A percentile compares a stretch with the other conserved stretches of the same genome.
phyloP scores from a whole-genome alignment of 2,329 filamentous ascomycete species.

The Coniochaeta sp. region DNA sequence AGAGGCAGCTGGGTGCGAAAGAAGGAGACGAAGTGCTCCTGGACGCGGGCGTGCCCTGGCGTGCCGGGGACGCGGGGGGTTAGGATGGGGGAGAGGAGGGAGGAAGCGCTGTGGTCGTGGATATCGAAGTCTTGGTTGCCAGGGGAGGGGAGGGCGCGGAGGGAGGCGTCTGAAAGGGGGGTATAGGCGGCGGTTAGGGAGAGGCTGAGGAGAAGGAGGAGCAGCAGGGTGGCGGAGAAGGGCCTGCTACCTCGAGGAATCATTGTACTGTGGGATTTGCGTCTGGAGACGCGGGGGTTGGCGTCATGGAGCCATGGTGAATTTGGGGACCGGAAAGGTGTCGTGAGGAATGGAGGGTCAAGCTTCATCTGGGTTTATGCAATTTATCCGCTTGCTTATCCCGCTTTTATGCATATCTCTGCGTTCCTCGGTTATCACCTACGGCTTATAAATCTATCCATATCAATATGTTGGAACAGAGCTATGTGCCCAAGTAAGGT shows the following conservation, averaged over 20 bases:
- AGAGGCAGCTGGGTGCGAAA: conserved; percentile 66
- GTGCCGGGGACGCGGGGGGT: conserved; percentile 85
- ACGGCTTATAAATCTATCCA: not conserved
- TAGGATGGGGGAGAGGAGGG: conserved; percentile 78
- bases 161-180: conserved; percentile 65
- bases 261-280: not conserved
- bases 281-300: not conserved
- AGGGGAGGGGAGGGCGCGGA: conserved; percentile 60
- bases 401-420: not conserved
- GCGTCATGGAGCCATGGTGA: not conserved
- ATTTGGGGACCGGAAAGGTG: not conserved
- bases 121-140: conserved; percentile 74
- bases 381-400: not conserved
- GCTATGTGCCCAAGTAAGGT: no score
- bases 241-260: not conserved
- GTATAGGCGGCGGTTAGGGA: conserved; percentile 28
- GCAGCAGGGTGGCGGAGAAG: no score
- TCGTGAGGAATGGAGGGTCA: not conserved
- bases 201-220: not conserved
- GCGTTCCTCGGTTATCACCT: not conserved
- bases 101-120: conserved; percentile 48
- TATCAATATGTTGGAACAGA: no score
- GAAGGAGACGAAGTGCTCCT: conserved; percentile 78
- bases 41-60: conserved; percentile 62
- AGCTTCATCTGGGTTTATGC: not conserved